Evolutionary conservation across 257 asterid genomes (phyloP).

Genomic region (Haberlea rhodopensis): DNA sequence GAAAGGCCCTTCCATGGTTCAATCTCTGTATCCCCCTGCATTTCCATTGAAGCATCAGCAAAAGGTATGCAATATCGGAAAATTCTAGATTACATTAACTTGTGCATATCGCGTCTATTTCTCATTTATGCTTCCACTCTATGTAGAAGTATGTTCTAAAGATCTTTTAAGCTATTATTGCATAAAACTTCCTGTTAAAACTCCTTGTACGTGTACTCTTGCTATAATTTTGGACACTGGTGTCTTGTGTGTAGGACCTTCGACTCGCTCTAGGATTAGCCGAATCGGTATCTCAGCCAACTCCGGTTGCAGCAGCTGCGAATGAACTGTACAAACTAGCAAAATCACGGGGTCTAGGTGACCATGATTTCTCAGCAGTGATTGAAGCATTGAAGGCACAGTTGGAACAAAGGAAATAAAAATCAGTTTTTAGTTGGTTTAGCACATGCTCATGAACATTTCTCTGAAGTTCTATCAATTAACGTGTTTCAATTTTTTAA

Average conservation of each 20-base stretch:
- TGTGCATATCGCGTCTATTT: no score
- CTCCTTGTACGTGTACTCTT: not conserved
- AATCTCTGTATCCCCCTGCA: slow-evolving; percentile 83
- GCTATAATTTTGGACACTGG: not conserved
- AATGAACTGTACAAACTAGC: slow-evolving; percentile 90
- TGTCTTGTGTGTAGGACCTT: slow-evolving; percentile 53
- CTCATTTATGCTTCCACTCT: not conserved
- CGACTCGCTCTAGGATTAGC: slow-evolving; percentile 89
- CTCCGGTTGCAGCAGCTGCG: slow-evolving; percentile 88
- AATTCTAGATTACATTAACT: no score
- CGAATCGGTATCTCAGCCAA: slow-evolving; percentile 81
- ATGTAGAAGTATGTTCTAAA: not conserved
- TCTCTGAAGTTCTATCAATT: no score
- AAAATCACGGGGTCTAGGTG: slow-evolving; percentile 70
- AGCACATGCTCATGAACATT: no score
- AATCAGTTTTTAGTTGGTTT: not conserved
- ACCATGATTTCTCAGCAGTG: slow-evolving; percentile 86
- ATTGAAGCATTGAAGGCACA: slow-evolving; percentile 75
- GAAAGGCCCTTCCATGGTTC: slow-evolving; percentile 96
- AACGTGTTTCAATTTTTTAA: no score
- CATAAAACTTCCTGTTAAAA: not conserved
- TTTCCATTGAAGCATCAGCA: slow-evolving; percentile 93
- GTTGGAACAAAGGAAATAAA: slow-evolving; percentile 32
- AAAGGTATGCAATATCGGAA: slow-evolving; percentile 46
- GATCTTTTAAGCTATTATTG: not conserved